Conservation (phyloP, 1,284 basidiomycete genomes). For the Cryptococcus sp. region DNA sequence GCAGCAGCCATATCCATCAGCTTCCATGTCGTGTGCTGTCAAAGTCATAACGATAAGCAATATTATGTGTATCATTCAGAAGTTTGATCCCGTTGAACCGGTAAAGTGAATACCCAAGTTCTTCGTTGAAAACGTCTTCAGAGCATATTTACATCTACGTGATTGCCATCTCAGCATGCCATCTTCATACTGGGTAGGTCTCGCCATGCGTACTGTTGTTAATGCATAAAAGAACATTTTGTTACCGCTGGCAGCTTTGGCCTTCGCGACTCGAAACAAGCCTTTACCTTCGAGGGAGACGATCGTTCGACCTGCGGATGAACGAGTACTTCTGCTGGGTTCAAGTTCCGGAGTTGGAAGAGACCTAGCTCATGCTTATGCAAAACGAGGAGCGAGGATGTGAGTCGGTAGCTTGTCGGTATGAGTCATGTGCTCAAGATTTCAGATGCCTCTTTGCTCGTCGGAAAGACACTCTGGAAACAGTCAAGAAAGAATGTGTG, state of each 20-base stretch:
- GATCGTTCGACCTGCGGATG: slow-evolving; percentile 48
- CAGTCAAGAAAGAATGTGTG: slow-evolving; percentile 62
- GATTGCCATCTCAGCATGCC: no score
- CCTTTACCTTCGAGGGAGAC: slow-evolving; percentile 30
- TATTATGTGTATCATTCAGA: no score
- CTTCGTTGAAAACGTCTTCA: no score
- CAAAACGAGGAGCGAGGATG: slow-evolving; percentile 66
- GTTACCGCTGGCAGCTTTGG: not conserved
- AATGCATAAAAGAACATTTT: not conserved
- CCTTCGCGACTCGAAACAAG: not conserved
- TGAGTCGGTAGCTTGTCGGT: slow-evolving; percentile 13
- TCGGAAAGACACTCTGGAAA: slow-evolving; percentile 56
- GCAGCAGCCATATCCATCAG: no score
- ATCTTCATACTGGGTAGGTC: no score
- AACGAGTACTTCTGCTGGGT: slow-evolving; percentile 74
- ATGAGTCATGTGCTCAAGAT: not conserved
- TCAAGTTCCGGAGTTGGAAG: slow-evolving; percentile 79
- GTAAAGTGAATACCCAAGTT: no score
- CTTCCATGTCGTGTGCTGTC: no score
- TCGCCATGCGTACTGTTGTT: no score
- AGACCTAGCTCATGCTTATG: slow-evolving; percentile 67
- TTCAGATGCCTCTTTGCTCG: slow-evolving; percentile 66
- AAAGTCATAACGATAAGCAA: no score
- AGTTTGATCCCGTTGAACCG: no score
- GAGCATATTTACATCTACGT: no score